Evolutionary conservation across 2,329 filamentous ascomycete genomes (phyloP), one percentile per base, ranked within the genome.

Genomic region (Arthrobotrys sphaeroides): DNA sequence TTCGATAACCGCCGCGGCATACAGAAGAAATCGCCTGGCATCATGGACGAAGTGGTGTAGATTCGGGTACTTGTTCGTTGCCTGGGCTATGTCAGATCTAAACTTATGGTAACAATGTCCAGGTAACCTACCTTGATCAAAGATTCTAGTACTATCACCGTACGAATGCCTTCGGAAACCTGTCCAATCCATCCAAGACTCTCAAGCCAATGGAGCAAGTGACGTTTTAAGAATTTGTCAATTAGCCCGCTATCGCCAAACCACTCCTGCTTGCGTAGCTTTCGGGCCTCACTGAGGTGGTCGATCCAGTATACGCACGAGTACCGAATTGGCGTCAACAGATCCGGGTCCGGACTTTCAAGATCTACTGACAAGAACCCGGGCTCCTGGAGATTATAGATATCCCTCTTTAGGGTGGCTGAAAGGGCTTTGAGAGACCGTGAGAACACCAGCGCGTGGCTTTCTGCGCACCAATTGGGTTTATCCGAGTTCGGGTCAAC

Each of bases 261-360:
- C 13, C 2, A 4, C 9, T 33, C 24, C 6, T 3, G 5, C 13
- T n/a, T 6, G 7, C 38, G 31, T n/a, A 5, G 10, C 16, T 5
- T 36, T 47, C 20, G 18, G n/a, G 51, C 57, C 3, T 80, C 36
- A 10, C 31, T 18, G 5, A 83, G 62, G 78, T 84, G 82, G 16
- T 82, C 77, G 36, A 81, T 60, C 82, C 82, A 84, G 64, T 82
- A 81, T 0, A 81, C 26, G 65, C 81, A 83, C 5, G 80, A 78
- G 64, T 84, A 84, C 5, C 77, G 60, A 36, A 80, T 57, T 16
- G 72, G 6, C 1, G 73, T 67, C 0, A 83, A 69, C 0, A 80
- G 81, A 60, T 83, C 80, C 7, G 77, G 76, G 9, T 79, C 10
- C 0, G 80, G 79, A 5, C 10, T 12, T 2, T 68, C 43, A 72